Evolutionary conservation across 257 asterid genomes (phyloP).

Genomic region (Plantago elongata): DNA sequence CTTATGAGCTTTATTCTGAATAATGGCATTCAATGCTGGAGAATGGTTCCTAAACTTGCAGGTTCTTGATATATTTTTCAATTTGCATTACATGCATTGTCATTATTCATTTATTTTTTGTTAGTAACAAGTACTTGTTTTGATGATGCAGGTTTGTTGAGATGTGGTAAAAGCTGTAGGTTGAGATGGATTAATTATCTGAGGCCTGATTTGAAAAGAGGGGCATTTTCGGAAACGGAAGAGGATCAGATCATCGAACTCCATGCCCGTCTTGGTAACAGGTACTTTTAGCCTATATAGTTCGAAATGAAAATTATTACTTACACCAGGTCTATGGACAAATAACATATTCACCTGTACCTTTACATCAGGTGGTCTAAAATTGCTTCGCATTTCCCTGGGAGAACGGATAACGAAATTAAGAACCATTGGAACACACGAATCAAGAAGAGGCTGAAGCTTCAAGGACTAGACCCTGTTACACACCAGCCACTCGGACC

Average conservation of each 20-base stretch:
- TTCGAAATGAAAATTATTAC: no score
- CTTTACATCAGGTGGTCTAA: conserved; percentile 54
- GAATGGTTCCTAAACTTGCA: conserved; percentile 63
- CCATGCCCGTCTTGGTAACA: conserved; percentile 72
- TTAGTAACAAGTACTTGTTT: neutral
- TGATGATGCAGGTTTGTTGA: conserved; percentile 34
- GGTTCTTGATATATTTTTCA: conserved; percentile 26
- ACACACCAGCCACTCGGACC: conserved; percentile 38
- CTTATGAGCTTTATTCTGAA: conserved; percentile 44
- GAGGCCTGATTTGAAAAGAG: conserved; percentile 68
- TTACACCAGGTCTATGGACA: no score
- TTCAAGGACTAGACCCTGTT: conserved; percentile 40
- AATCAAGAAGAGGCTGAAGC: conserved; percentile 60
- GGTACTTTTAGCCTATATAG: conserved; percentile 23
- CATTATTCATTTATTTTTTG: neutral
- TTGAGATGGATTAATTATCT: conserved; percentile 59
- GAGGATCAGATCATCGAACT: conserved; percentile 63
- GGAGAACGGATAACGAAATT: conserved; percentile 67
- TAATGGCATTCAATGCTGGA: conserved; percentile 68
- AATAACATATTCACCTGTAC: no score
- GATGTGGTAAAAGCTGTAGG: conserved; percentile 73
- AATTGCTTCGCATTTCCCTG: conserved; percentile 65
- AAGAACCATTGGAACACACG: conserved; percentile 71
- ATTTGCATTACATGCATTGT: neutral
- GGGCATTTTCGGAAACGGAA: conserved; percentile 46